phyloP scores from a whole-genome alignment of 2,329 filamentous ascomycete genomes.

The Fusarium cicatricum region DNA sequence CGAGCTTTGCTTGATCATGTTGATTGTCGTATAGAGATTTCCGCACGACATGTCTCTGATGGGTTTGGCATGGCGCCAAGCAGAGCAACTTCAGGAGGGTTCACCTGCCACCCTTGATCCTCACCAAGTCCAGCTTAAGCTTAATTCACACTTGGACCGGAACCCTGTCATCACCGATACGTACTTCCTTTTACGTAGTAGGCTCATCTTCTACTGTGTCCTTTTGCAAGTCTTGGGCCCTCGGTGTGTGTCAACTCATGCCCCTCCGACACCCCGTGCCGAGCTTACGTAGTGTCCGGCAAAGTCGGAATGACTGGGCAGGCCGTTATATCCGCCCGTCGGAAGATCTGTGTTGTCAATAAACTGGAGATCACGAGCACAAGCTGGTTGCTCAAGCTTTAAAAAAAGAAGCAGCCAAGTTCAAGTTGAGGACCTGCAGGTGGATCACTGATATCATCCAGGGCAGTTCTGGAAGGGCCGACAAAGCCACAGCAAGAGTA shows the following conservation, averaged over 20 bases:
- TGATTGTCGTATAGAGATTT: not conserved
- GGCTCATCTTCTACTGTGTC: constrained; percentile 3
- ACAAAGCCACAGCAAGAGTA: too few species aligned
- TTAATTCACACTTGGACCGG: constrained; percentile 36
- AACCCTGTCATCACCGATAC: not conserved
- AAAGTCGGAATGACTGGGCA: constrained; percentile 36
- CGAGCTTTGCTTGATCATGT: not conserved
- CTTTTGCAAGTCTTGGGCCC: constrained; percentile 16
- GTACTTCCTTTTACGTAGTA: not conserved
- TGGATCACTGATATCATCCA: constrained; percentile 1
- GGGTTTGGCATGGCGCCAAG: constrained; percentile 1
- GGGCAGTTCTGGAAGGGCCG: constrained; percentile 7
- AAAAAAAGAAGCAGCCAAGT: constrained; percentile 1
- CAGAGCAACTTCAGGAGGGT: not conserved
- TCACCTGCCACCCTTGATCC: constrained; percentile 30
- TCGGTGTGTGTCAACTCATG: constrained; percentile 7
- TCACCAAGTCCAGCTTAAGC: constrained; percentile 38
- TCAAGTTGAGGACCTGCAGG: constrained; percentile 9
- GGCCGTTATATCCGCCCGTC: constrained; percentile 34
- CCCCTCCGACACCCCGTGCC: constrained; percentile 22
- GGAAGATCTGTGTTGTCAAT: not conserved
- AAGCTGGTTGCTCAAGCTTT: not conserved
- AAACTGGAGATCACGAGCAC: too few species aligned
- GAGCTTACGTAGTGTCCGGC: constrained; percentile 38
- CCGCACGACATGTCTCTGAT: constrained; percentile 1